Evolutionary conservation across 2,329 filamentous ascomycete species (phyloP), one percentile per base, ranked within the genome.

Genomic region (Trichoderma sp.): DNA sequence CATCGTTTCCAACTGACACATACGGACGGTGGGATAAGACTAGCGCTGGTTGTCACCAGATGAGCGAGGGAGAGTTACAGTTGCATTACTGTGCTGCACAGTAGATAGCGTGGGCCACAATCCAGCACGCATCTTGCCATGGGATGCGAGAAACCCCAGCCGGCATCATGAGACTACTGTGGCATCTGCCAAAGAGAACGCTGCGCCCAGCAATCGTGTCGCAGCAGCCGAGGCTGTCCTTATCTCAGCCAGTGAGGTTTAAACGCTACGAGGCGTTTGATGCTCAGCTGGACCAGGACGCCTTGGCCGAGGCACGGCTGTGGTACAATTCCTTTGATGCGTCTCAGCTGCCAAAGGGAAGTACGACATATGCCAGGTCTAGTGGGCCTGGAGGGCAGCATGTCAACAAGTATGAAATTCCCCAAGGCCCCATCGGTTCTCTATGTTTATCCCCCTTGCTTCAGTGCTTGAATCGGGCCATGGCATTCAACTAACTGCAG

Each of bases 351-450:
- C 86, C 86, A 15, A 80, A 77, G 64, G 86, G 85, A 9, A 82
- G 76, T 53, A 88, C 84, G 5, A 82, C 78, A 12, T 88, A 82
- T 74, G 82, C 86, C 2, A 81, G 86, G n/a, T 88, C 86, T 3
- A 87, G 85, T 71, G 86, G 86, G 0, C 86, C 86, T 2, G 86
- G 86, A 13, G 86, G 86, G 2, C 86, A 89, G 71, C 85, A 89
- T 72, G 86, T 88, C 35, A 89, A 89, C 73, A 89, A 88, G 86
- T 88, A 73, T 64, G 82, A 32, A 2, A 59, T 22, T 32, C 5
- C 12, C 45, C 19, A 6, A 17, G 27, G 32, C 35, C 8, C n/a
- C n/a, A n/a, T n/a, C n/a, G n/a, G n/a, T n/a, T n/a, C n/a, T n/a
- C n/a, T n/a, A n/a, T n/a, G n/a, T n/a, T n/a, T n/a, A n/a, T 27